These are phyloP conservation scores for Kwoniella mangroviensis DNA, from an alignment of 768 basidiomycete genomes.

Conservation along the genomic window DNA sequence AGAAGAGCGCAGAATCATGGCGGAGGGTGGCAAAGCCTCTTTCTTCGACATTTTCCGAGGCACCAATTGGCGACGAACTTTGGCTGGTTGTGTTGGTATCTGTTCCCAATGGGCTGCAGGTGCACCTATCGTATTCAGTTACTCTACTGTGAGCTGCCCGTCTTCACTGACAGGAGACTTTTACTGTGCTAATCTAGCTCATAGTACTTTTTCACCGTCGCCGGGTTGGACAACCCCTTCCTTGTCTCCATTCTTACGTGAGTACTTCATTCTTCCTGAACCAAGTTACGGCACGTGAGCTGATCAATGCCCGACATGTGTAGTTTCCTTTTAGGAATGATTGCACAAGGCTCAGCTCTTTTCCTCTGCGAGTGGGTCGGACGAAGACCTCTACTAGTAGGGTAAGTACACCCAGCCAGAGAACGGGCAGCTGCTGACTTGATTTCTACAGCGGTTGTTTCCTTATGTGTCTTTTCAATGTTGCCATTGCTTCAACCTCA, in stretches of 20 bases:
- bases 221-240: too few species aligned
- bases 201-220: constrained; percentile 12
- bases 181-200: neutral
- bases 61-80: constrained; percentile 26
- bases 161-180: neutral
- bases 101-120: constrained; percentile 26
- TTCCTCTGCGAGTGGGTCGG: constrained; percentile 31
- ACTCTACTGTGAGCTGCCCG: constrained; percentile 27
- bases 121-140: constrained; percentile 35
- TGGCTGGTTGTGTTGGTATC: constrained; percentile 32
- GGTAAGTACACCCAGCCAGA: constrained; percentile 10
- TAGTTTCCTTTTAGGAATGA: constrained; percentile 23
- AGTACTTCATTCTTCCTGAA: neutral
- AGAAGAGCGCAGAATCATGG: constrained; percentile 13
- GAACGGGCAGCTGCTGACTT: neutral
- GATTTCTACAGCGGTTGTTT: constrained; percentile 24
- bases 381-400: constrained; percentile 31
- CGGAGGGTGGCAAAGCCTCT: neutral
- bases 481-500: constrained; percentile 26
- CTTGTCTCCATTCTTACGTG: constrained; percentile 24
- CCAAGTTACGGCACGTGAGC: neutral
- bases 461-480: constrained; percentile 30
- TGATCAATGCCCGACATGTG: neutral
- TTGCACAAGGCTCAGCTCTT: constrained; percentile 17
- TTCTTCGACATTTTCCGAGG: constrained; percentile 37